Evolutionary conservation across 2,329 filamentous ascomycete genomes (phyloP).

Genomic region (Pestalotiopsis sp.): DNA sequence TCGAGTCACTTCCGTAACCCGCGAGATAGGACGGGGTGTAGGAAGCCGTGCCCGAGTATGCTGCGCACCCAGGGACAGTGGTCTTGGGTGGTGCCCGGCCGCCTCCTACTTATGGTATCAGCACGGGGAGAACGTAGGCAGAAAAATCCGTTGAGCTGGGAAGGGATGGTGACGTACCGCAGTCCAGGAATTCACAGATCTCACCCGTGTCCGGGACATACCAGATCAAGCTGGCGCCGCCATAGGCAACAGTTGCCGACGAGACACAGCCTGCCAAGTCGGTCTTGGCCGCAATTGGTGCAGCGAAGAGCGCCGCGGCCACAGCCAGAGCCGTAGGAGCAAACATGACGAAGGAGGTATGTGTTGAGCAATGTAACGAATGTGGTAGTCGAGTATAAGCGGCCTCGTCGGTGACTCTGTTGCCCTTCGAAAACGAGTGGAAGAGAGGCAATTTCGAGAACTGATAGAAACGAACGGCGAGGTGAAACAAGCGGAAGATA

Average conservation of each 20-base stretch:
- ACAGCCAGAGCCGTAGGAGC: background rate
- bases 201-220: constrained; percentile 65
- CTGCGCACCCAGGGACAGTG: constrained; percentile 59
- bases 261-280: constrained; percentile 47
- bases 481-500: too few relatives aligned
- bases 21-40: constrained; percentile 53
- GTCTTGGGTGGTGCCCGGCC: constrained; percentile 65
- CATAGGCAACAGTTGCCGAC: constrained; percentile 31
- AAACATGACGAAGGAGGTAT: background rate
- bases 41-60: constrained; percentile 55
- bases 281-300: constrained; percentile 41
- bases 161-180: constrained; percentile 43
- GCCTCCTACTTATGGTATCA: constrained; percentile 33
- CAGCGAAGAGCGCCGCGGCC: constrained; percentile 28
- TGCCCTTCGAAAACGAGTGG: too few relatives aligned
- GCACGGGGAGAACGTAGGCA: background rate
- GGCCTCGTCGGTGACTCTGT: background rate
- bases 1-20: constrained; percentile 16
- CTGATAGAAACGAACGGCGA: background rate
- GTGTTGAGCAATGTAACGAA: background rate
- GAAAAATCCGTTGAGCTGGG: background rate
- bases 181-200: constrained; percentile 65
- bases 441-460: background rate
- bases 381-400: background rate
- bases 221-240: constrained; percentile 50